Evolutionary conservation across 345 rosid species (phyloP).

Genomic region (Linum usitatissimum): DNA sequence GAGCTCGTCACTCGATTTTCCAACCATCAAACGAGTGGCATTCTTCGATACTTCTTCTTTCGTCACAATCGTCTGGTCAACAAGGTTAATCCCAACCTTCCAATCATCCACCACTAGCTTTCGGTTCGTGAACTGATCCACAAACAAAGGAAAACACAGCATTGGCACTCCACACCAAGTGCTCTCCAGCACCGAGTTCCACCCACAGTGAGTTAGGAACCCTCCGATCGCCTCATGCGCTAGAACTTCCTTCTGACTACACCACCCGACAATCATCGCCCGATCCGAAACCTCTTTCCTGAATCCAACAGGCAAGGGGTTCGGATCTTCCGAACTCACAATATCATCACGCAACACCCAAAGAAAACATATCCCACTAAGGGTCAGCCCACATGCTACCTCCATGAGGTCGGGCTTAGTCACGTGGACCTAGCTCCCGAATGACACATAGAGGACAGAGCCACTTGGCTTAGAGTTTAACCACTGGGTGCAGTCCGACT

Average conservation of each 20-base stretch:
- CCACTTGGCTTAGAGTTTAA: constrained; percentile 44
- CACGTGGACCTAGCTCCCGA: constrained; percentile 74
- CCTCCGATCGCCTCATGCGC: constrained; percentile 62
- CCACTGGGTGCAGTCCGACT: constrained; percentile 75
- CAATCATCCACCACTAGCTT: constrained; percentile 78
- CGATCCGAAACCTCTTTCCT: constrained; percentile 30
- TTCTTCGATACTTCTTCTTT: constrained; percentile 32
- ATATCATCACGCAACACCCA: constrained; percentile 81
- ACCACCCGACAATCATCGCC: constrained; percentile 60
- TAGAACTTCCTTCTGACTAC: constrained; percentile 48
- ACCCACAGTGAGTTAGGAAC: constrained; percentile 73
- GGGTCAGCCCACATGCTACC: constrained; percentile 50
- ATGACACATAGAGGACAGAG: constrained; percentile 64
- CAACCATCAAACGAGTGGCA: constrained; percentile 41
- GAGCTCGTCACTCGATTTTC: constrained; percentile 25
- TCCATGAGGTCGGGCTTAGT: constrained; percentile 36
- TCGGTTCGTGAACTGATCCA: constrained; percentile 76
- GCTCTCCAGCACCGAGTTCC: constrained; percentile 75
- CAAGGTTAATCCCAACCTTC: constrained; percentile 61
- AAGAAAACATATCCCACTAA: constrained; percentile 47
- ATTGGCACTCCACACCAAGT: constrained; percentile 62
- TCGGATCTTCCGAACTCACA: constrained; percentile 47
- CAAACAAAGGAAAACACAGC: constrained; percentile 54
- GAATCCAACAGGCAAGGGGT: constrained; percentile 46
- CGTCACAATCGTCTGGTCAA: constrained; percentile 19